phyloP scores from a whole-genome alignment of 768 basidiomycete genomes.

The Boletus rufocinnamomeus region DNA sequence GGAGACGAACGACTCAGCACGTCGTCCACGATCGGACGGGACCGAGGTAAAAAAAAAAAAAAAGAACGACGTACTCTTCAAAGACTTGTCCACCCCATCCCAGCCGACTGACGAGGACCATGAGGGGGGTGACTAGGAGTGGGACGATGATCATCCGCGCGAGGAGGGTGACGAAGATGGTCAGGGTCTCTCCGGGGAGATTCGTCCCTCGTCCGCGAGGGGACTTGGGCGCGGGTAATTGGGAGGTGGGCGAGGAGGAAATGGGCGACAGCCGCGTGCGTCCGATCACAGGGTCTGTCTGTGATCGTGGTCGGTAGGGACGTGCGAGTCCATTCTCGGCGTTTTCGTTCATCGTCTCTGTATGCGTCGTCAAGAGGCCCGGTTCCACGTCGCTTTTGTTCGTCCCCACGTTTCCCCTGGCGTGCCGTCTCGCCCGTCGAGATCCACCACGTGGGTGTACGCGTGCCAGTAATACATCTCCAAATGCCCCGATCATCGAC shows the following conservation, averaged over 20 bases:
- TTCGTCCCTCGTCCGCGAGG: conserved; percentile 8
- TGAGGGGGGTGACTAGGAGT: conserved; percentile 70
- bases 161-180: conserved; percentile 80
- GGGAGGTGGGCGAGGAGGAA: not conserved
- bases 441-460: conserved; percentile 7
- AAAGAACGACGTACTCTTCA: conserved; percentile 62
- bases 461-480: conserved; percentile 16
- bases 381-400: conserved; percentile 11
- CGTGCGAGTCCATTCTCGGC: not conserved
- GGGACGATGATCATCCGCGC: conserved; percentile 90
- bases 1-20: not conserved
- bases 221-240: too few species aligned
- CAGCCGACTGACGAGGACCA: conserved; percentile 63
- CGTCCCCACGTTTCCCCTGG: not conserved
- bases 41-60: not conserved
- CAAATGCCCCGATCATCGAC: conserved; percentile 24
- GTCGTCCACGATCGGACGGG: not conserved
- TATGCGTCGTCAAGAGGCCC: conserved; percentile 3
- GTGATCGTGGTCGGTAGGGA: not conserved
- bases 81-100: conserved; percentile 48
- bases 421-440: not conserved
- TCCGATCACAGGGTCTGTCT: not conserved
- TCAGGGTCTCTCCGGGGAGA: conserved; percentile 71
- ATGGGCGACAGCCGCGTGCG: not conserved
- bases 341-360: conserved; percentile 3